These are phyloP conservation scores for Moringa oleifera DNA, from an alignment of 345 rosid species.

Conservation along the genomic window DNA sequence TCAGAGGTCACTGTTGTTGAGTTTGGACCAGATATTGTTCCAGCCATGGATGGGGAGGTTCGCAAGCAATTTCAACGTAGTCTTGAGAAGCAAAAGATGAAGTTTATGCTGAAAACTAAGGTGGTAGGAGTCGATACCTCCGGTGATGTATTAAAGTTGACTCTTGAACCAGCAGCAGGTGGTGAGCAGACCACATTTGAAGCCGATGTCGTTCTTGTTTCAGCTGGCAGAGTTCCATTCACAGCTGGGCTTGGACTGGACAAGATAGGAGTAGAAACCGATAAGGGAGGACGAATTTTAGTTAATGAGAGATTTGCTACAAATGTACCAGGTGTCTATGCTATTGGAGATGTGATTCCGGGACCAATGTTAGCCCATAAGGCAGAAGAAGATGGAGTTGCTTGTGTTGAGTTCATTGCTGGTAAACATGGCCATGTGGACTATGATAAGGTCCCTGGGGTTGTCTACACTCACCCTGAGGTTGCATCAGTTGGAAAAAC, in stretches of 20 bases:
- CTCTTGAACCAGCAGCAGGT: constrained; percentile 84
- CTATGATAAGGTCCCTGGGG: constrained; percentile 97
- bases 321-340: constrained; percentile 78
- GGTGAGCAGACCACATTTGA: constrained; percentile 81
- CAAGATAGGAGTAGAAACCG: constrained; percentile 88
- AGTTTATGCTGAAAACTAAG: constrained; percentile 97
- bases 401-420: constrained; percentile 94
- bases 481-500: constrained; percentile 98
- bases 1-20: constrained; percentile 98
- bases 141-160: constrained; percentile 73
- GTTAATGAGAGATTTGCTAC: constrained; percentile 80
- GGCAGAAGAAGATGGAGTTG: constrained; percentile 99
- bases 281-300: constrained; percentile 70
- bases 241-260: constrained; percentile 90
- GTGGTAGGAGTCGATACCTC: constrained; percentile 82
- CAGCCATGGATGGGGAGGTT: constrained; percentile 92
- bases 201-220: constrained; percentile 95
- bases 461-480: constrained; percentile 96
- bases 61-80: constrained; percentile 92
- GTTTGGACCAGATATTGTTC: constrained; percentile 90
- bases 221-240: constrained; percentile 91
- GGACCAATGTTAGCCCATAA: constrained; percentile 99
- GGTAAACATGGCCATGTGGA: constrained; percentile 97
- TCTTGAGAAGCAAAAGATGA: constrained; percentile 97
- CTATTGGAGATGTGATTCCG: constrained; percentile 97